phyloP scores from a whole-genome alignment of 2,329 filamentous ascomycete species.

The Corynespora cassiicola region DNA sequence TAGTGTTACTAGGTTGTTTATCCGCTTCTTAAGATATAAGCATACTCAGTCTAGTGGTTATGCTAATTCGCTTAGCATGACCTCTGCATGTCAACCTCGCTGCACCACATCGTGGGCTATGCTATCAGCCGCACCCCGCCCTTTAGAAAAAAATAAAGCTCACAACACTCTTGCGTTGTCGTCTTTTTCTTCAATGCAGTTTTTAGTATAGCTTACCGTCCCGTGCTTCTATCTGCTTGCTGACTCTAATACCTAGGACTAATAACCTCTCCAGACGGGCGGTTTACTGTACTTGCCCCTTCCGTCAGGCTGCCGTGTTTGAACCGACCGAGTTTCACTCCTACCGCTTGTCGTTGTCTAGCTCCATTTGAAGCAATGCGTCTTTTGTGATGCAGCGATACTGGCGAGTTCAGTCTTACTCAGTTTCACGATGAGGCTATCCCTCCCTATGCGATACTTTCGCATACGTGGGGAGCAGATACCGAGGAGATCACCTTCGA shows the following conservation, averaged over 20 bases:
- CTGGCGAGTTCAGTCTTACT: constrained; percentile 6
- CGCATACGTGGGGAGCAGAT: constrained; percentile 1
- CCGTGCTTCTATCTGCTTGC: constrained; percentile 11
- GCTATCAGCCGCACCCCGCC: constrained; percentile 12
- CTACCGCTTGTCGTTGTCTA: constrained; percentile 7
- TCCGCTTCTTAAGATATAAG: constrained; percentile 14
- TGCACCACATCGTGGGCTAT: constrained; percentile 12
- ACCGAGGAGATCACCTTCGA: constrained; percentile 1
- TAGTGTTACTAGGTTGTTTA: constrained; percentile 14
- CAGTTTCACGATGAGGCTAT: constrained; percentile 3
- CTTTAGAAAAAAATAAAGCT: constrained; percentile 9
- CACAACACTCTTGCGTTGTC: constrained; percentile 13
- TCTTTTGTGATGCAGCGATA: constrained; percentile 6
- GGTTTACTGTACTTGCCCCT: constrained; percentile 11
- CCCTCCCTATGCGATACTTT: constrained; percentile 7
- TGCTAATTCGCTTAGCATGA: constrained; percentile 14
- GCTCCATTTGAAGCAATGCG: constrained; percentile 7
- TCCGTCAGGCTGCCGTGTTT: constrained; percentile 8
- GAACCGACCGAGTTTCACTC: constrained; percentile 5
- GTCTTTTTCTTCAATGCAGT: constrained; percentile 10
- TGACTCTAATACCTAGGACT: constrained; percentile 10
- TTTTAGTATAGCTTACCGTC: constrained; percentile 12
- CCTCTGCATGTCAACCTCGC: constrained; percentile 14
- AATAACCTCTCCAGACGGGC: constrained; percentile 8
- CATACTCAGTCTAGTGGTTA: constrained; percentile 15